phyloP scores from a whole-genome alignment of 208 protist species.

The Ichthyophonus hoferi region DNA sequence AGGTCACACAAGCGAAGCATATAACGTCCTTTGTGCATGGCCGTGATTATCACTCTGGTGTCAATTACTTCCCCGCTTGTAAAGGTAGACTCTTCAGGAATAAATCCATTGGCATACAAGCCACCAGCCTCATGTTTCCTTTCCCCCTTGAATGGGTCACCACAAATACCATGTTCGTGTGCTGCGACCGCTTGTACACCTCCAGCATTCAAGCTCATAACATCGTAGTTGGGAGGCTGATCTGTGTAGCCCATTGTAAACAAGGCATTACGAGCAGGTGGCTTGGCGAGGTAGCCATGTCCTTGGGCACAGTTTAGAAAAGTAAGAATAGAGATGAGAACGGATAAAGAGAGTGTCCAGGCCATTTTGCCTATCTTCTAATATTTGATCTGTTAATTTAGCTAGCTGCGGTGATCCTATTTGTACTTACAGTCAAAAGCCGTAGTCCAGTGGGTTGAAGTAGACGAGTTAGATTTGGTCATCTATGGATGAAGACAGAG shows the following conservation, averaged over 20 bases:
- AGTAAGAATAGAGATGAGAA: too few relatives aligned
- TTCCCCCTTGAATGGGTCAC: background rate
- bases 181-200: background rate
- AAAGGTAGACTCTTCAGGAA: background rate
- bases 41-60: background rate
- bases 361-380: too few relatives aligned
- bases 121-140: background rate
- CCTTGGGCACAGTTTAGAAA: too few relatives aligned
- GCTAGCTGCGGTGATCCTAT: too few relatives aligned
- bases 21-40: background rate
- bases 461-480: too few relatives aligned
- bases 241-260: background rate
- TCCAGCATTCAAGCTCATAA: constrained; percentile 9
- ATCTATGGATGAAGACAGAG: too few relatives aligned
- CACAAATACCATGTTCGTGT: constrained; percentile 11
- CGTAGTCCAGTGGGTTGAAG: too few relatives aligned
- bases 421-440: too few relatives aligned
- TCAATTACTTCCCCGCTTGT: background rate
- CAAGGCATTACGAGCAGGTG: constrained; percentile 6
- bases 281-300: constrained; percentile 13
- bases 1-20: constrained; percentile 10
- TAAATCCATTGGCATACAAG: background rate
- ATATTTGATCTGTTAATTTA: too few relatives aligned
- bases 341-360: too few relatives aligned
- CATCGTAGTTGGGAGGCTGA: constrained; percentile 8